Evolutionary conservation across 805 yeast genomes (phyloP).

Genomic region (Sugiyamaella floridensis): DNA sequence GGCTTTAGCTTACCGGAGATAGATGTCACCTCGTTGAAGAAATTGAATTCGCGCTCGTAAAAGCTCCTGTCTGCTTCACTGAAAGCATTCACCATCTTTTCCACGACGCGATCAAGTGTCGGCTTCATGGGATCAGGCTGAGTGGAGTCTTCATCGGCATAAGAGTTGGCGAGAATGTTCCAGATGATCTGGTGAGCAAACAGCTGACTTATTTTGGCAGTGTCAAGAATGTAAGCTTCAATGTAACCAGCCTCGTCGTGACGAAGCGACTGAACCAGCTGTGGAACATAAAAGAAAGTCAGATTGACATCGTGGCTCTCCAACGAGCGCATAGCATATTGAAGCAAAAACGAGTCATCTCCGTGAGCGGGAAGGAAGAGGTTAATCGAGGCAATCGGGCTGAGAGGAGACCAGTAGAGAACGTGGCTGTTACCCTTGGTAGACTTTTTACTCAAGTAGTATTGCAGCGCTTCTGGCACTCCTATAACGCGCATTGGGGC

Average conservation of each 20-base stretch:
- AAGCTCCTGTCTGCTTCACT: conserved; percentile 53
- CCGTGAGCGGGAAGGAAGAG: conserved; percentile 72
- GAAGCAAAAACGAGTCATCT: conserved; percentile 59
- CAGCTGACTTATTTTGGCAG: conserved; percentile 81
- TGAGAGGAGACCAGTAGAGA: conserved; percentile 65
- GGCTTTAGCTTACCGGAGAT: conserved; percentile 95
- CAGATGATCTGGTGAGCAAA: conserved; percentile 97
- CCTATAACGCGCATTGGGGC: conserved; percentile 55
- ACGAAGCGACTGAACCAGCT: conserved; percentile 87
- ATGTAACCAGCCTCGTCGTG: conserved; percentile 81
- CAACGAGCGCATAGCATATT: conserved; percentile 83
- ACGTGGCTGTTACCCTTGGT: conserved; percentile 21
- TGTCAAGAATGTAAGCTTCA: conserved; percentile 79
- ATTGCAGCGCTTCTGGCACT: conserved; percentile 54
- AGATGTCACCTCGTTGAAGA: conserved; percentile 84
- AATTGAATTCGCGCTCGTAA: conserved; percentile 77
- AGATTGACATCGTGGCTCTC: conserved; percentile 80
- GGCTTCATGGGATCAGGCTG: conserved; percentile 82
- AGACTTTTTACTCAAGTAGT: conserved; percentile 33
- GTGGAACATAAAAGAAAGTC: conserved; percentile 96
- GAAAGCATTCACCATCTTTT: conserved; percentile 56
- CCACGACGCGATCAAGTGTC: conserved; percentile 63
- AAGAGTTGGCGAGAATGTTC: conserved; percentile 94
- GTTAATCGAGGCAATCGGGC: conserved; percentile 81
- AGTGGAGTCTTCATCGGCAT: conserved; percentile 78